These are phyloP conservation scores for Sonneratia alba DNA, from an alignment of 345 rosid species.

Conservation along the genomic window DNA sequence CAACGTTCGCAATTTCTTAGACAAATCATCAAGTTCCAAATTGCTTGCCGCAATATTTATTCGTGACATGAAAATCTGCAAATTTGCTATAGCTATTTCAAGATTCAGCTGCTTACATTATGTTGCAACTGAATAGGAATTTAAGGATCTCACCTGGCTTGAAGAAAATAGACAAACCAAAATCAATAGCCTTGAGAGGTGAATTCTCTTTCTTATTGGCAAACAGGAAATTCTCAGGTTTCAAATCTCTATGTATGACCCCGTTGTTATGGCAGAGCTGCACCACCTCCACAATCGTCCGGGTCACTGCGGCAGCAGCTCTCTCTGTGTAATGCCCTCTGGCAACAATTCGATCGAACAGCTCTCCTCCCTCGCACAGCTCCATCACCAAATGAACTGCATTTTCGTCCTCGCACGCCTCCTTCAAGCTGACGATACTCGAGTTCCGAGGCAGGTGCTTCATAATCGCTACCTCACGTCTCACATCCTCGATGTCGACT, in stretches of 20 bases:
- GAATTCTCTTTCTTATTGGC: slow-evolving; percentile 99
- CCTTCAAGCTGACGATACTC: slow-evolving; percentile 82
- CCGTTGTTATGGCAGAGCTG: slow-evolving; percentile 94
- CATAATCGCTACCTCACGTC: slow-evolving; percentile 97
- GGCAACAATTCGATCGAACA: slow-evolving; percentile 98
- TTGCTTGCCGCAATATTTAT: too few relatives aligned
- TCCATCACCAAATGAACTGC: slow-evolving; percentile 99
- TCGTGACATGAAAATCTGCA: not conserved
- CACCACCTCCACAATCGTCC: slow-evolving; percentile 92
- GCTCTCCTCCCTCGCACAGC: slow-evolving; percentile 97
- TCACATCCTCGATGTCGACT: slow-evolving; percentile 89
- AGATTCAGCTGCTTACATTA: not conserved
- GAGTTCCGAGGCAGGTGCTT: slow-evolving; percentile 80
- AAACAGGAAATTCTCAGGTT: slow-evolving; percentile 94
- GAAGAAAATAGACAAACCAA: slow-evolving; percentile 95
- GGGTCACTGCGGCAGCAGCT: slow-evolving; percentile 85
- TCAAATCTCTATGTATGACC: slow-evolving; percentile 95
- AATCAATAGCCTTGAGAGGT: slow-evolving; percentile 95
- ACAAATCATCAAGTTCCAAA: too few relatives aligned
- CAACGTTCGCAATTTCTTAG: not conserved
- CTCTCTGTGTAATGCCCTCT: slow-evolving; percentile 99
- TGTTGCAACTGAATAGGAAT: not conserved
- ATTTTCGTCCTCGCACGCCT: slow-evolving; percentile 93
- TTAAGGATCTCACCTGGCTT: slow-evolving; percentile 63
- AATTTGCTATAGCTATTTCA: not conserved